A percentile compares a stretch with the other conserved stretches of the same genome.
Evolutionary conservation across 1,284 basidiomycete species (phyloP).

Genomic region (Boletus smithii): DNA sequence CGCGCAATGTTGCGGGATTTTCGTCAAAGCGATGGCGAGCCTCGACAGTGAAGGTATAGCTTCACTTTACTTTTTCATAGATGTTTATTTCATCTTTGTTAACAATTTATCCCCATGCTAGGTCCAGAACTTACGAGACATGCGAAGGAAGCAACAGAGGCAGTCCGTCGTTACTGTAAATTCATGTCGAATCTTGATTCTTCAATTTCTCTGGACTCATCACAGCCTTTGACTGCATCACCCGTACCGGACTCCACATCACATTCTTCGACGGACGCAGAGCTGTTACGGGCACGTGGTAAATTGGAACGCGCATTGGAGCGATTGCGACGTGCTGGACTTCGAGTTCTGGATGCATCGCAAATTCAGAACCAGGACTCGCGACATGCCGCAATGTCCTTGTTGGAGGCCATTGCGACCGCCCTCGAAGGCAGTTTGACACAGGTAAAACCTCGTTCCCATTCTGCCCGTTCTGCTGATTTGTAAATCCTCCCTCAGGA

Average conservation of each 20-base stretch:
- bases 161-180: slow-evolving; percentile 15
- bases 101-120: too few relatives aligned
- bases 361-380: slow-evolving; percentile 13
- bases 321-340: slow-evolving; percentile 47
- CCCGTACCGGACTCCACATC: neutral
- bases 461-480: neutral
- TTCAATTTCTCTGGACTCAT: slow-evolving; percentile 1
- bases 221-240: slow-evolving; percentile 1
- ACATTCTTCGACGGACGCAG: slow-evolving; percentile 21
- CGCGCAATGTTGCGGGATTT: slow-evolving; percentile 39
- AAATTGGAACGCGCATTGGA: slow-evolving; percentile 62
- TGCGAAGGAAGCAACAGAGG: slow-evolving; percentile 19
- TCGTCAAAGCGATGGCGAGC: slow-evolving; percentile 43
- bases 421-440: slow-evolving; percentile 21
- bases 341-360: slow-evolving; percentile 44
- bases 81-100: neutral
- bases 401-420: slow-evolving; percentile 27
- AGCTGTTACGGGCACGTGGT: slow-evolving; percentile 38
- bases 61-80: neutral
- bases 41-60: slow-evolving; percentile 22
- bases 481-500: slow-evolving; percentile 20
- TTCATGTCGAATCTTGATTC: slow-evolving; percentile 18
- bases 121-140: slow-evolving; percentile 25
- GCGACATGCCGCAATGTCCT: slow-evolving; percentile 1
- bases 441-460: slow-evolving; percentile 26